Conservation (phyloP, 768 basidiomycete genomes). For the Russula olivacea region DNA sequence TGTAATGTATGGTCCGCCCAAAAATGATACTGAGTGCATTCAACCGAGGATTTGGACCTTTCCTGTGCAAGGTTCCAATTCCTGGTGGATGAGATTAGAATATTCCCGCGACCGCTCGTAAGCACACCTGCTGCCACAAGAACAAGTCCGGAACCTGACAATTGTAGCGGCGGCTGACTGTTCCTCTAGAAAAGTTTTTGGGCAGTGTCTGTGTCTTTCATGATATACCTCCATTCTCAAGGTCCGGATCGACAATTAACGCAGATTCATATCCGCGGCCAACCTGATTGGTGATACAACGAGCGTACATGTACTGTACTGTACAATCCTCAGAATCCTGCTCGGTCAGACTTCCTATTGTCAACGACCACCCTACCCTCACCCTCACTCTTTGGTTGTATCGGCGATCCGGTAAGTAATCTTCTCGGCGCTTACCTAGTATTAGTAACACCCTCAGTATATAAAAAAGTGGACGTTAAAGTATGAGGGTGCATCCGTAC, state of each 20-base stretch:
- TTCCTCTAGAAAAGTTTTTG: too few relatives aligned
- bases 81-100: too few relatives aligned
- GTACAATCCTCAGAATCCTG: neutral
- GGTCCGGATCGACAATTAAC: too few relatives aligned
- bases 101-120: too few relatives aligned
- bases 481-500: neutral
- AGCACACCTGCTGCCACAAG: too few relatives aligned
- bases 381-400: constrained; percentile 10
- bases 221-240: too few relatives aligned
- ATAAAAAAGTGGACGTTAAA: neutral
- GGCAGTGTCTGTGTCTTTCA: too few relatives aligned
- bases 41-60: too few relatives aligned
- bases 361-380: neutral
- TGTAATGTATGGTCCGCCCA: constrained; percentile 9
- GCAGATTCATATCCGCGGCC: too few relatives aligned
- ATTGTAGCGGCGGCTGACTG: too few relatives aligned
- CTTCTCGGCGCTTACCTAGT: constrained; percentile 21
- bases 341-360: neutral
- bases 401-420: constrained; percentile 18
- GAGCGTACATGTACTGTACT: neutral
- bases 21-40: neutral
- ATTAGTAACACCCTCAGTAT: neutral
- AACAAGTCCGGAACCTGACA: too few relatives aligned
- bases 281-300: neutral
- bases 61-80: too few relatives aligned